phyloP scores from a whole-genome alignment of 1,139 yeast genomes.

The Entelexis sorbosivorans region DNA sequence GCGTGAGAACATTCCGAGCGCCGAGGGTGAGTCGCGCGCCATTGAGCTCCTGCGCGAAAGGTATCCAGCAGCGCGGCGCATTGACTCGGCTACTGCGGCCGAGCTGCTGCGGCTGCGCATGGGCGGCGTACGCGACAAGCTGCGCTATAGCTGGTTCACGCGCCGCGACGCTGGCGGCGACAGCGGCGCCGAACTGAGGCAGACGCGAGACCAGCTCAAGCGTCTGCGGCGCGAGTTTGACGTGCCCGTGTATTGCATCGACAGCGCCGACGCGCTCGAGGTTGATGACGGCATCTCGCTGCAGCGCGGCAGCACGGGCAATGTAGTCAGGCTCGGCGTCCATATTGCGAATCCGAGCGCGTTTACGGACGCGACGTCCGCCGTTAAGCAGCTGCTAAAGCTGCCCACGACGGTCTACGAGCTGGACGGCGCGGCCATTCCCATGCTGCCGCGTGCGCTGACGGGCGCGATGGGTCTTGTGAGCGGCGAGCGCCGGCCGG shows the following conservation, averaged over 20 bases:
- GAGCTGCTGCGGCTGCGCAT: conserved; percentile 10
- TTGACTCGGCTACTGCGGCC: conserved; percentile 12
- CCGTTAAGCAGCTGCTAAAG: conserved; percentile 50
- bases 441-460: conserved; percentile 60
- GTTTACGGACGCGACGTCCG: conserved; percentile 40
- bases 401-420: conserved; percentile 63
- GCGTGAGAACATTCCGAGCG: conserved; percentile 15
- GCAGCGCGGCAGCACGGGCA: conserved; percentile 28
- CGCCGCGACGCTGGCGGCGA: too few species aligned
- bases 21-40: conserved; percentile 16
- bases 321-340: conserved; percentile 41
- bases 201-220: conserved; percentile 8
- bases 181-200: too few species aligned
- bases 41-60: conserved; percentile 12
- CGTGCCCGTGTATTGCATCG: conserved; percentile 71
- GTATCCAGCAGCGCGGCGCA: conserved; percentile 2
- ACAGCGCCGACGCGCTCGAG: conserved; percentile 69
- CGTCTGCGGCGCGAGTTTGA: conserved; percentile 33
- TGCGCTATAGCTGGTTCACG: conserved; percentile 13
- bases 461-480: conserved; percentile 44
- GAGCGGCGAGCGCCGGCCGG: conserved; percentile 28
- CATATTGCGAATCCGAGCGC: conserved; percentile 83
- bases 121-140: conserved; percentile 4
- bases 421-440: conserved; percentile 49
- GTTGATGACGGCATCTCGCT: conserved; percentile 89